Base-by-base conservation (phyloP, 768 basidiomycete genomes). In the Sistotremastrum niveocremeum region DNA sequence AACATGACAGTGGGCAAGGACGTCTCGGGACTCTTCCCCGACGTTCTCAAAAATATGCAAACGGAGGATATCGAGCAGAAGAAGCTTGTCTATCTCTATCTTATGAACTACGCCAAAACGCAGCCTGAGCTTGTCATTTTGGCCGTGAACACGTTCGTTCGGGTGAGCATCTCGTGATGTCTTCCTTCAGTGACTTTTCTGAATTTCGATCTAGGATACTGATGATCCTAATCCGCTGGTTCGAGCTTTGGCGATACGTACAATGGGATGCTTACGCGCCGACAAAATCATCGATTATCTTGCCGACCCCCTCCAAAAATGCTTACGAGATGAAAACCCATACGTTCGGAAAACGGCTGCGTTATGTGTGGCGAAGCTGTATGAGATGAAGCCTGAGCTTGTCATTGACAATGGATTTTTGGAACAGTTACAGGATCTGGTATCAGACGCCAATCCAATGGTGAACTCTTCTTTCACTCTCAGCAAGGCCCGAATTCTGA, bases 271-370 rank as follows among this genome's bases (percentile, higher is more conserved):
- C 57, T 66, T 99, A 41, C 84, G 93, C 37, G 93, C 94, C 6
- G 95, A 98, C 63, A 98, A 97, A 77, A 98, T 97, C 61, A 88
- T 97, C 63, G 93, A 97, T 67, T 99, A 98, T 64, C 77, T 99
- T n/a, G 89, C 83, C 55, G 86, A 91, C 60, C 94, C 95, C 0
- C 68, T 99, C 3, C 84, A 89, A 54, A 87, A 89, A 56, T 88
- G 86, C 55, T 70, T 98, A 30, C 76, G 79, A 38, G 95, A 98
- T 65, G 93, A 97, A 54, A 95, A 95, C 56, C 94, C 95, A 1
- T 99, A 99, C 61, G 95, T 98, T 32, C 80, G 94, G 54, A 99
- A 98, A 71, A 98, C 94, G 5, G 95, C 93, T 1, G 93, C 91
- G 6, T 67, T 99, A 6, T 95, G 94, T 49, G 94, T 99, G 20